Evolutionary conservation across 441 rosid genomes (phyloP).

Genomic region (Erysimum cheiri): DNA sequence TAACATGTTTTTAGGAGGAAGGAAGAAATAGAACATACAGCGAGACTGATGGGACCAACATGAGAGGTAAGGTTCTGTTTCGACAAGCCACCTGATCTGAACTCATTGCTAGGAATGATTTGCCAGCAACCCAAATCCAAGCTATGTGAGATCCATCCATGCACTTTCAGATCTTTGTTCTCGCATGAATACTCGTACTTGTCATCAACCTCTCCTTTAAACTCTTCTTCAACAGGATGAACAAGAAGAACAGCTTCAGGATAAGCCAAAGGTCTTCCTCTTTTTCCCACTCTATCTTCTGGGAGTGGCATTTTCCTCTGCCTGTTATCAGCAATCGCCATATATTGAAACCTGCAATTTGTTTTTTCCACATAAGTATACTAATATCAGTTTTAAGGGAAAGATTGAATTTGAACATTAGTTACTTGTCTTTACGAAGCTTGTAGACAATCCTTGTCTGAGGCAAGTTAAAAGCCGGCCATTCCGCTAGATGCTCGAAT

Average conservation of each 20-base stretch:
- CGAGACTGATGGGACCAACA: constrained; percentile 80
- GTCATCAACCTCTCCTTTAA: constrained; percentile 94
- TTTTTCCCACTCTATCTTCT: constrained; percentile 66
- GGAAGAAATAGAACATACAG: constrained; percentile 53
- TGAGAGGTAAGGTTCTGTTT: constrained; percentile 94
- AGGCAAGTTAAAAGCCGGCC: constrained; percentile 80
- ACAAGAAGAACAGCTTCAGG: constrained; percentile 88
- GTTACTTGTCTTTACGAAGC: constrained; percentile 80
- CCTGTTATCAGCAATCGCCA: constrained; percentile 85
- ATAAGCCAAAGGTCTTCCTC: constrained; percentile 67
- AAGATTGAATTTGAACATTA: not conserved
- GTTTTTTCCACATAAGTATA: not conserved
- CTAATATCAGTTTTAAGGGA: constrained; percentile 1
- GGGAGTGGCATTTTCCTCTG: constrained; percentile 84
- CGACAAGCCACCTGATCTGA: constrained; percentile 78
- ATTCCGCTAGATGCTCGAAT: constrained; percentile 70
- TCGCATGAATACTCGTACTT: constrained; percentile 88
- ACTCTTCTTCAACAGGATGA: constrained; percentile 74
- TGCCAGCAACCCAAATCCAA: constrained; percentile 86
- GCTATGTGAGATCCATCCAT: constrained; percentile 79
- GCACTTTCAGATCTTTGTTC: constrained; percentile 74
- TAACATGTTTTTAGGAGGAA: constrained; percentile 1
- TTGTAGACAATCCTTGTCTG: constrained; percentile 78
- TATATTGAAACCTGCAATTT: constrained; percentile 65
- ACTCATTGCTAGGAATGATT: constrained; percentile 90